Conservation (phyloP, 2,329 filamentous ascomycete species). For the Lachnellula hyalina region DNA sequence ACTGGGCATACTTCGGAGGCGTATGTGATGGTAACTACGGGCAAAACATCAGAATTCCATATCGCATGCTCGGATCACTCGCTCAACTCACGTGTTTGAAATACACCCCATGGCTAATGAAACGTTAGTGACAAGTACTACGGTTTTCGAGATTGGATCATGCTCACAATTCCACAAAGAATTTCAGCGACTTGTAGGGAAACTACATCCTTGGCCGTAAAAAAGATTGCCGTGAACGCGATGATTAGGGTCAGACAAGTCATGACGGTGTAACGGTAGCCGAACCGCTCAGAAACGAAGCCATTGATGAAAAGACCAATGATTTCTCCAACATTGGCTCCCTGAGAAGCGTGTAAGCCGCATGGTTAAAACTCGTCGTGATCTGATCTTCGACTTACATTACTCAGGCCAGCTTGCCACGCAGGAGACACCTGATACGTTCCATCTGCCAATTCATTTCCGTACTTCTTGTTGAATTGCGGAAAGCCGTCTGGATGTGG, state of each 20-base stretch:
- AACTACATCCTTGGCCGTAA: slow-evolving; percentile 43
- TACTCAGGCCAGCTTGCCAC: slow-evolving; percentile 34
- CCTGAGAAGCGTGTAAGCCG: slow-evolving; percentile 10
- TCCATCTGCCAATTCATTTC: slow-evolving; percentile 27
- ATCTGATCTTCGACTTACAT: slow-evolving; percentile 13
- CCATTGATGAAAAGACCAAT: slow-evolving; percentile 47
- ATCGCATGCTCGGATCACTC: background rate
- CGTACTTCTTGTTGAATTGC: slow-evolving; percentile 34
- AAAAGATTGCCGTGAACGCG: slow-evolving; percentile 45
- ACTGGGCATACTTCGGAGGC: slow-evolving; percentile 50
- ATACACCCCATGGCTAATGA: slow-evolving; percentile 38
- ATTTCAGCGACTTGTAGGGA: slow-evolving; percentile 45
- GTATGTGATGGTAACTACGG: slow-evolving; percentile 30
- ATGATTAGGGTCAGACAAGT: slow-evolving; percentile 40
- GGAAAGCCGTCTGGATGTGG: slow-evolving; percentile 21
- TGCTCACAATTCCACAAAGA: slow-evolving; percentile 40
- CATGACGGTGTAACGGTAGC: slow-evolving; percentile 47
- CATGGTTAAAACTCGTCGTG: background rate
- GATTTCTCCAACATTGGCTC: slow-evolving; percentile 35
- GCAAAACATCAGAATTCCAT: background rate
- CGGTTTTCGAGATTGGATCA: background rate
- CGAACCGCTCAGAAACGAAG: slow-evolving; percentile 45
- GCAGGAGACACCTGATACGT: slow-evolving; percentile 31
- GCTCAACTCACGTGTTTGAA: slow-evolving; percentile 39
- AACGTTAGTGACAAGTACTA: slow-evolving; percentile 4